Conservation (phyloP, 148 eudicot species). For the Agrostemma githago region DNA sequence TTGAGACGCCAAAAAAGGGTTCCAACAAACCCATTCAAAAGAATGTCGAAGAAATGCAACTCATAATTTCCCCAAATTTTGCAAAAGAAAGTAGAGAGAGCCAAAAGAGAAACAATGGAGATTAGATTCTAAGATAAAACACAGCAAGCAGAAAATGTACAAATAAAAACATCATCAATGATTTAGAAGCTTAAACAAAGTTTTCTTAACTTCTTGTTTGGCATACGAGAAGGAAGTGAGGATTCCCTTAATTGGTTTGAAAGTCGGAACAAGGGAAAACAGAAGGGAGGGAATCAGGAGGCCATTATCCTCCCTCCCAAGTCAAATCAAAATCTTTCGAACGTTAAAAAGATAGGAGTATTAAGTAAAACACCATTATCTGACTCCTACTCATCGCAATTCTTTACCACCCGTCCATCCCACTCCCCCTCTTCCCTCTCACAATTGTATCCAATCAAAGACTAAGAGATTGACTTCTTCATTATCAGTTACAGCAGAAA, state of each 20-base stretch:
- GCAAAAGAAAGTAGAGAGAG: not conserved
- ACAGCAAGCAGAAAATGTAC: not conserved
- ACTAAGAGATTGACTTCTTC: too few species aligned
- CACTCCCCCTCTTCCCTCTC: not conserved
- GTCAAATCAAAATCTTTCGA: not conserved
- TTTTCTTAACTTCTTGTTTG: not conserved
- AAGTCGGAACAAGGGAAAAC: not conserved
- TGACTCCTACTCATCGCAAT: too few species aligned
- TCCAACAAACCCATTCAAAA: not conserved
- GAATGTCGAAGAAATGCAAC: not conserved
- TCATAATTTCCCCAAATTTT: not conserved
- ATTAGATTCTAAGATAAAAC: not conserved
- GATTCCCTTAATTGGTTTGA: not conserved
- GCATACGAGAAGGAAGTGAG: not conserved
- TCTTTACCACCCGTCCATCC: too few species aligned
- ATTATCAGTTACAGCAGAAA: too few species aligned
- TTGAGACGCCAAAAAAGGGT: not conserved
- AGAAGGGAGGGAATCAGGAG: not conserved
- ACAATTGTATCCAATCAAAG: too few species aligned
- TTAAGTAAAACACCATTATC: too few species aligned
- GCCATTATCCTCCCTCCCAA: not conserved
- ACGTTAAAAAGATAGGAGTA: too few species aligned
- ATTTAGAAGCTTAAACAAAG: not conserved
- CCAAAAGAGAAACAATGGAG: not conserved
- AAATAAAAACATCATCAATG: not conserved